phyloP scores from a whole-genome alignment of 1,284 basidiomycete species.

The Lentinus polychrous region DNA sequence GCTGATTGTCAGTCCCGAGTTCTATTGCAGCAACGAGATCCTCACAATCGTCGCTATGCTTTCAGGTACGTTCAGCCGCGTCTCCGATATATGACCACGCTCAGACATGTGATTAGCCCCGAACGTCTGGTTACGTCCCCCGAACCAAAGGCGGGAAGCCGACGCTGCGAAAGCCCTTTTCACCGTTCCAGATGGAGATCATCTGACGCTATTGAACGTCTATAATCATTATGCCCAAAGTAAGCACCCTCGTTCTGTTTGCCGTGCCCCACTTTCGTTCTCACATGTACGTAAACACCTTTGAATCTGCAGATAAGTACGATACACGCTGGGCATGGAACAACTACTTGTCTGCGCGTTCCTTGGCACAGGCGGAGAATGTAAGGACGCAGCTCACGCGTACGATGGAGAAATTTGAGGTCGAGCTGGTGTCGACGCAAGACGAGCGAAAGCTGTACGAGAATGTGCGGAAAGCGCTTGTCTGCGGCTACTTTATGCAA shows the following conservation, averaged over 20 bases:
- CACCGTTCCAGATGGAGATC: slow-evolving; percentile 92
- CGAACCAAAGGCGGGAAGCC: slow-evolving; percentile 82
- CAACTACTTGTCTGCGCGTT: slow-evolving; percentile 83
- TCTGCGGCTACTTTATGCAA: slow-evolving; percentile 98
- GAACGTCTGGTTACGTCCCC: slow-evolving; percentile 90
- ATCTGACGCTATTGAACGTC: slow-evolving; percentile 91
- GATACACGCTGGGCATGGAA: slow-evolving; percentile 92
- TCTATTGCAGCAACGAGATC: slow-evolving; percentile 94
- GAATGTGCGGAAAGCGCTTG: slow-evolving; percentile 81
- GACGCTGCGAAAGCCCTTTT: slow-evolving; percentile 89
- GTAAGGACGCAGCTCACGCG: slow-evolving; percentile 90
- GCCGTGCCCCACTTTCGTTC: not conserved
- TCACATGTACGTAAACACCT: not conserved
- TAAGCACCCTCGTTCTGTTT: slow-evolving; percentile 29
- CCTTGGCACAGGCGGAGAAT: slow-evolving; percentile 90
- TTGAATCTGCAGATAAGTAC: slow-evolving; percentile 43
- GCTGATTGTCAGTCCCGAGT: slow-evolving; percentile 91
- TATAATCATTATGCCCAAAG: slow-evolving; percentile 91
- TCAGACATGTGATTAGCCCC: slow-evolving; percentile 53
- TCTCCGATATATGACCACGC: not conserved
- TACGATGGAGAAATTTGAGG: slow-evolving; percentile 89
- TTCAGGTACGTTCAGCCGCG: slow-evolving; percentile 47
- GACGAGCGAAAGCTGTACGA: slow-evolving; percentile 78
- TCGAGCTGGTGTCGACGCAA: slow-evolving; percentile 73
- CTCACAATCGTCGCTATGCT: slow-evolving; percentile 95